Base-by-base conservation (phyloP, 352 stramenopile genomes). In the Plasmopara muralis region DNA sequence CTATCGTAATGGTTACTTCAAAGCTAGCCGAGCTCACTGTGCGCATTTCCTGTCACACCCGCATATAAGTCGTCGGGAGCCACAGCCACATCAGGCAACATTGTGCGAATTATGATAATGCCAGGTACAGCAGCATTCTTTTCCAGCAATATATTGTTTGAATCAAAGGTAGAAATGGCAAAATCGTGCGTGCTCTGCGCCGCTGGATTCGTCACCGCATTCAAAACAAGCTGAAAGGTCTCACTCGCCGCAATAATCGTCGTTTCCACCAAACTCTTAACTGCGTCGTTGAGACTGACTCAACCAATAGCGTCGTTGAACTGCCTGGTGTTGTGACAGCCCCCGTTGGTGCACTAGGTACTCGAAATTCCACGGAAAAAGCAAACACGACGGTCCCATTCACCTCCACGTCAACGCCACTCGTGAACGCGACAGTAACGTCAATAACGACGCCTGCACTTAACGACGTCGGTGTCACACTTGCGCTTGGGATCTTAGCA, bases 161-260 rank as follows among this genome's bases (percentile, higher is more conserved):
- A 35, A 38, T 78, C 58, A 18, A 59, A 59, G 0, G 56, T 71
- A 0, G 40, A 39, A 13, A 84, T 57, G 0, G 43, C 16, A n/a
- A 76, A 76, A 1, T 18, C 20, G 0, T 12, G 33, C 0, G 57
- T 79, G 0, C 33, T 45, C 6, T 54, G 43, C 12, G 47, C 65
- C 2, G 44, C 57, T 42, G 70, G 70, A 29, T 81, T 81, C 0
- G 51, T 61, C 5, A 83, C 56, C 3, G 51, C 28, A 9, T 65
- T 53, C 15, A 79, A 43, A 0, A 51, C 46, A 43, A 79, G 81
- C 31, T 13, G 5, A 10, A 84, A 77, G 0, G 38, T 38, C 1
- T 31, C 35, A 6, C 37, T 39, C 9, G 60, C 44, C 14, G 44
- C 45, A 14, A 84, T 65, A 16, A 47, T 53, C 0, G 43, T 20